Conservation (phyloP, 2,329 filamentous ascomycete species). For the Verticillium zaregamsianum region DNA sequence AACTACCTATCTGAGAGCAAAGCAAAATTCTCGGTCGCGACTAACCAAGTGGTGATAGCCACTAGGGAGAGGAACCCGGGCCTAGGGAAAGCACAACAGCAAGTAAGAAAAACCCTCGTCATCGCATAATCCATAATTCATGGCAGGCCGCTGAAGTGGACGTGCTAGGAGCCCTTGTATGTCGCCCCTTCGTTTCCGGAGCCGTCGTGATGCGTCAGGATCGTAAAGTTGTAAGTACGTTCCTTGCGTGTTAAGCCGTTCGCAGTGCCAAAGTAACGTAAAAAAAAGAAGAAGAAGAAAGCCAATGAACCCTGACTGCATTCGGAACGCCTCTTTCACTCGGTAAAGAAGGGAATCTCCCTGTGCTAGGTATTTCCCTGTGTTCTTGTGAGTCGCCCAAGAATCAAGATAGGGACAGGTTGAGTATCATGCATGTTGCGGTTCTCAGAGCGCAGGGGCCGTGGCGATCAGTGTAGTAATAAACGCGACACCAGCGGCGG, state of each 20-base stretch:
- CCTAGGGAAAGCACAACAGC: not conserved
- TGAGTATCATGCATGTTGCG: not conserved
- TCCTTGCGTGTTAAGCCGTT: too few relatives aligned
- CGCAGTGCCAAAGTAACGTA: not conserved
- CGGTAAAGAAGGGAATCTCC: not conserved
- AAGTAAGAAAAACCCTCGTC: not conserved
- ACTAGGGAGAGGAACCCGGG: not conserved
- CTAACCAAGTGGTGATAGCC: not conserved
- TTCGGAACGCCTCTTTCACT: not conserved
- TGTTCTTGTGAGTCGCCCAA: not conserved
- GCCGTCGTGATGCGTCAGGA: not conserved
- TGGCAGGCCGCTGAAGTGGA: not conserved
- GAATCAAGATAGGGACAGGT: not conserved
- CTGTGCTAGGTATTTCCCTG: not conserved
- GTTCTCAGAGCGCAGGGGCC: slow-evolving; percentile 25
- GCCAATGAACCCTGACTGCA: not conserved
- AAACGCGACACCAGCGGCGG: slow-evolving; percentile 28
- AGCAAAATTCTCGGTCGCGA: not conserved
- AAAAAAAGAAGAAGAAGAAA: not conserved
- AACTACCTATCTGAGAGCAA: not conserved
- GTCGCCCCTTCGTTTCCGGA: not conserved
- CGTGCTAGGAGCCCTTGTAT: not conserved
- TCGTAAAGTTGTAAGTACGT: not conserved
- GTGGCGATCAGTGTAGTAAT: slow-evolving; percentile 33
- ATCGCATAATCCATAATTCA: not conserved